A percentile compares a stretch with the other conserved stretches of the same genome.
phyloP scores from a whole-genome alignment of 108 stramenopile species.

The Skeletonema potamos region DNA sequence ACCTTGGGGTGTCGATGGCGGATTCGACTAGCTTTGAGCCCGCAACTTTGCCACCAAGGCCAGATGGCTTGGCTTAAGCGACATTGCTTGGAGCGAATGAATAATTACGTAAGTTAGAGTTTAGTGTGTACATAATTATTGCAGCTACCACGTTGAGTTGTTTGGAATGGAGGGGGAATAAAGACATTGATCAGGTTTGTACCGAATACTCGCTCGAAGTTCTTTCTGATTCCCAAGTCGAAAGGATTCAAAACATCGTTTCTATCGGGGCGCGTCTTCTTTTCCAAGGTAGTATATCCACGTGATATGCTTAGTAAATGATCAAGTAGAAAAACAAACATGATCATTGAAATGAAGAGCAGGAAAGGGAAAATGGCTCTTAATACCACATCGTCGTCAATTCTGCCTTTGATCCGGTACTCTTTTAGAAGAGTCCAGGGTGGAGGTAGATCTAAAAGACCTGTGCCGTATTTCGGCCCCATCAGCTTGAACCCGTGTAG shows the following conservation, averaged over 20 bases:
- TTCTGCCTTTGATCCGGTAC: conserved; percentile 26
- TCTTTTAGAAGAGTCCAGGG: conserved; percentile 38
- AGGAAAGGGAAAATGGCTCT: conserved; percentile 41
- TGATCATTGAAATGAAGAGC: conserved; percentile 24
- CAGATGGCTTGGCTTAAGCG: conserved; percentile 15
- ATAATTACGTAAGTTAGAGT: conserved; percentile 14
- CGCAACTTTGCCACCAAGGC: conserved; percentile 77
- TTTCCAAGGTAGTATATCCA: conserved; percentile 41
- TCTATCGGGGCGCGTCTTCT: conserved; percentile 19
- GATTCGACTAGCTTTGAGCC: conserved; percentile 79
- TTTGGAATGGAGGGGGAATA: conserved; percentile 25
- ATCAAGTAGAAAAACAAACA: conserved; percentile 29
- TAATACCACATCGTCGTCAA: conserved; percentile 41
- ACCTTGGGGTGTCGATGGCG: conserved; percentile 56
- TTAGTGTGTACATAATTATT: neutral
- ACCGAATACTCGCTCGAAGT: conserved; percentile 31
- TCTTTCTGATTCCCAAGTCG: conserved; percentile 29
- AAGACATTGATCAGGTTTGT: conserved; percentile 1
- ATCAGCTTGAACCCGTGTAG: conserved; percentile 54
- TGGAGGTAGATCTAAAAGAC: conserved; percentile 64
- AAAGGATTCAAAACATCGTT: conserved; percentile 18
- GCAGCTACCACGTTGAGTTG: neutral
- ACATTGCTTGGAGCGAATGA: neutral
- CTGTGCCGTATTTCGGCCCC: conserved; percentile 51
- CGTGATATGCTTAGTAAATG: conserved; percentile 21